Conservation (phyloP, 2,329 filamentous ascomycete species). For the Hysterium pulicare region DNA sequence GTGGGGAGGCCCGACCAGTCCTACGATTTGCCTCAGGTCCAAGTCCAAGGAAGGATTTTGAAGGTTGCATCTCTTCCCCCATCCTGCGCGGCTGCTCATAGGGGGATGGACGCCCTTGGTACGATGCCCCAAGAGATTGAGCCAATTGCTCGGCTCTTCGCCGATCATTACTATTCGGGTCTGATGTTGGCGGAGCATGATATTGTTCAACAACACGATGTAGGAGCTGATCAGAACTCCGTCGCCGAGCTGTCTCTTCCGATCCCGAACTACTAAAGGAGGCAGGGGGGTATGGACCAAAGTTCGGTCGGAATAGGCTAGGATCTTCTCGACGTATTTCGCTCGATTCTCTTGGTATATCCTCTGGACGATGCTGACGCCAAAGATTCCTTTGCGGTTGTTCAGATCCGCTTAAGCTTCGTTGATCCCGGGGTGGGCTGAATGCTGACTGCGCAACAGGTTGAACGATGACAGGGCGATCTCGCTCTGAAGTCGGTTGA, state of each 20-base stretch:
- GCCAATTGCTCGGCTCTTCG: conserved; percentile 32
- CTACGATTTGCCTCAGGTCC: conserved; percentile 71
- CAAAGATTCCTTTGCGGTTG: conserved; percentile 27
- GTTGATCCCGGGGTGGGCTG: conserved; percentile 32
- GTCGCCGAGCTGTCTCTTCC: conserved; percentile 31
- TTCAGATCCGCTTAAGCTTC: conserved; percentile 12
- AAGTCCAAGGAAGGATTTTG: conserved; percentile 69
- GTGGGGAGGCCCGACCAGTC: conserved; percentile 77
- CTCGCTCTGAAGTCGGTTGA: conserved; percentile 21
- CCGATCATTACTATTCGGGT: conserved; percentile 32
- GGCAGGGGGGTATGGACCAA: conserved; percentile 22
- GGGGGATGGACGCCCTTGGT: conserved; percentile 19
- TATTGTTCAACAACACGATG: conserved; percentile 37
- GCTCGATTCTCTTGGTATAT: conserved; percentile 21
- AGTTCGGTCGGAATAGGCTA: conserved; percentile 22
- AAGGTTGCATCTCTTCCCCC: conserved; percentile 57
- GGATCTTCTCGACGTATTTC: conserved; percentile 31
- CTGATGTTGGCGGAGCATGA: conserved; percentile 37
- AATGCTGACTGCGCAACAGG: conserved; percentile 37
- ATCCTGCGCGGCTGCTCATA: conserved; percentile 39
- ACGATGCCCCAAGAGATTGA: conserved; percentile 31
- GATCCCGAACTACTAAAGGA: conserved; percentile 21
- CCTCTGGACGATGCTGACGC: conserved; percentile 26
- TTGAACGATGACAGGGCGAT: conserved; percentile 38
- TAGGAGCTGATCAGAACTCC: conserved; percentile 29